These are phyloP conservation scores for Marasmius sp. DNA, from an alignment of 1,284 basidiomycete genomes.

Conservation along the genomic window DNA sequence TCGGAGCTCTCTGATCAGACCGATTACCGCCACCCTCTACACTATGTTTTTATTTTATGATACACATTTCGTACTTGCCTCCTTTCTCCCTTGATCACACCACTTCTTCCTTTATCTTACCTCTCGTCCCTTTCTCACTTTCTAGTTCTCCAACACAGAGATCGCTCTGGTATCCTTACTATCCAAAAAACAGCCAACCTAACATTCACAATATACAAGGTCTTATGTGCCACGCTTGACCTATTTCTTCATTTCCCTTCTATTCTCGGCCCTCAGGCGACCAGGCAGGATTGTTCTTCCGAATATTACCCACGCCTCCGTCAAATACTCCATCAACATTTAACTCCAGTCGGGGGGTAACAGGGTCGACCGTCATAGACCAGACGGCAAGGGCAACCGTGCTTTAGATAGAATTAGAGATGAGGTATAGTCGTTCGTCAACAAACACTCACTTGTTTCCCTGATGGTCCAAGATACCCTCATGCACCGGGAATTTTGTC, in stretches of 20 bases:
- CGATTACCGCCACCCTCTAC: too few species aligned
- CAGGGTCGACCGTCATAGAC: constrained; percentile 50
- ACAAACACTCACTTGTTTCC: constrained; percentile 60
- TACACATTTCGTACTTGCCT: too few species aligned
- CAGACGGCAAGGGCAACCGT: constrained; percentile 79
- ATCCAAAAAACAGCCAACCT: too few species aligned
- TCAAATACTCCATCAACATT: constrained; percentile 57
- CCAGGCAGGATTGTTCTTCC: constrained; percentile 62
- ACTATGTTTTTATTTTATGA: too few species aligned
- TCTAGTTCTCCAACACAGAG: too few species aligned
- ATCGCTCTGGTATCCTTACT: too few species aligned
- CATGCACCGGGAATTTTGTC: constrained; percentile 72
- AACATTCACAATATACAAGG: too few species aligned
- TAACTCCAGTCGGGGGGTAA: constrained; percentile 54
- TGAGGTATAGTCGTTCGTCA: neutral
- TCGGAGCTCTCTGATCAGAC: too few species aligned
- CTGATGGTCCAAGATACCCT: constrained; percentile 70
- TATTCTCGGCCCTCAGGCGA: constrained; percentile 32
- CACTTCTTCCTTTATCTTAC: too few species aligned
- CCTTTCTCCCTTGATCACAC: too few species aligned
- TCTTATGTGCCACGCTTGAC: neutral
- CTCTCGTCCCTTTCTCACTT: too few species aligned
- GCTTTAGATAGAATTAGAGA: constrained; percentile 32
- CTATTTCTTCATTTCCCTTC: neutral
- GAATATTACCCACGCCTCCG: constrained; percentile 60